Base-by-base conservation (phyloP, 2,329 filamentous ascomycete genomes). In the Exophiala xenobiotica region DNA sequence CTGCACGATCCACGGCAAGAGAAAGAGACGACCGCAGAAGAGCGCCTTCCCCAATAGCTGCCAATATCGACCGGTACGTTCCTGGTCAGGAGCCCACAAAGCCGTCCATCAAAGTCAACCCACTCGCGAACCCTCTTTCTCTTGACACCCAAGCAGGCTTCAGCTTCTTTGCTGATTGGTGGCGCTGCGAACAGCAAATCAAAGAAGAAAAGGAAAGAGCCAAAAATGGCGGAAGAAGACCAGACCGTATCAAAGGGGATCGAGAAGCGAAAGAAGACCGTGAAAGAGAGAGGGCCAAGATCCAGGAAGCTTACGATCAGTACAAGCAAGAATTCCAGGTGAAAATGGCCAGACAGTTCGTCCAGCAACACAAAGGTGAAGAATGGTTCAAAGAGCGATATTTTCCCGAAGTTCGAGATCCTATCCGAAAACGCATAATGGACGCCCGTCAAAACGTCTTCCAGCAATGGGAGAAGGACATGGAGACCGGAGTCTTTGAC, bases 301-400 rank as follows among this genome's bases (percentile, higher is more conserved):
- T 86, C 8, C 82, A 86, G 55, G 75, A 76, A 18, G 81, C 81
- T 2, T 86, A 86, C 54, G 82, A 85, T 62, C 68, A 76, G 33
- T 86, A 86, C 72, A 86, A 86, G 65, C 78, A 80, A 61, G 81
- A 83, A 53, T 71, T 85, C 8, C 82, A 85, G 60, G 73, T 82
- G 27, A 79, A 80, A 60, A 92, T 96, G 86, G 91, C 93, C 0
- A 85, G 90, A 59, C 78, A 81, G 1, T 99, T 99, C 67, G 93
- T 99, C 35, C 82, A 86, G 43, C 87, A 90, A 62, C 93, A 99
- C 71, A 96, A 95, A 68, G 84, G 85, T 37, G 93, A 99, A 68
- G 92, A 99, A 67, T 99, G 93, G 93, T 99, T 99, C 74, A 89
- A 86, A 62, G 93, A 99, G 71, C 85, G 90, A 67, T 99, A 99